Evolutionary conservation across 345 rosid species (phyloP).

Genomic region (Eucalyptus melliodora): DNA sequence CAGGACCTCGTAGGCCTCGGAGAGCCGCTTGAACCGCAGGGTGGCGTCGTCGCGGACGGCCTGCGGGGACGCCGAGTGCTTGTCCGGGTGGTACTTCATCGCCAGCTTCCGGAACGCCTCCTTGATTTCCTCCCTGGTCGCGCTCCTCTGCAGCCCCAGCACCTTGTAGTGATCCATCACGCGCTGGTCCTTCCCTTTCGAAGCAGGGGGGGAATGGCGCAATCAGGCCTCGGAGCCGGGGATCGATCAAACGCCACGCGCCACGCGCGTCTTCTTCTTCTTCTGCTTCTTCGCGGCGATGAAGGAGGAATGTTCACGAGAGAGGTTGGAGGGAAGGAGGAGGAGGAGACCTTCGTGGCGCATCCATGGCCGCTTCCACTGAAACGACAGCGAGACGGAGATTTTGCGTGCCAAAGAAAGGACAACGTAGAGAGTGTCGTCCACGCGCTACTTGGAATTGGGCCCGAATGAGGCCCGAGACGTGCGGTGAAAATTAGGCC

Average conservation of each 20-base stretch:
- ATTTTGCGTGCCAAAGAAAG: background rate
- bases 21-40: slow-evolving; percentile 59
- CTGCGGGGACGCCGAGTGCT: slow-evolving; percentile 58
- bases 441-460: background rate
- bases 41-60: slow-evolving; percentile 39
- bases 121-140: slow-evolving; percentile 68
- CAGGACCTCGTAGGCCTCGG: slow-evolving; percentile 77
- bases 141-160: slow-evolving; percentile 44
- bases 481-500: background rate
- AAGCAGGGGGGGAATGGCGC: background rate
- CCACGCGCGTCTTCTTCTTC: background rate
- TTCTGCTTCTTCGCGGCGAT: background rate
- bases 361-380: slow-evolving; percentile 5
- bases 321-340: background rate
- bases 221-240: background rate
- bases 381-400: background rate
- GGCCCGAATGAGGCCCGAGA: background rate
- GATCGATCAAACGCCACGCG: background rate
- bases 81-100: slow-evolving; percentile 69
- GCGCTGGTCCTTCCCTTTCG: background rate
- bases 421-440: background rate
- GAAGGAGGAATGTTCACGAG: background rate
- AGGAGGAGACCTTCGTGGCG: background rate
- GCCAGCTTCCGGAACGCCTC: slow-evolving; percentile 75
- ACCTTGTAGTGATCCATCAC: slow-evolving; percentile 71